Evolutionary conservation across 108 stramenopile species (phyloP), one percentile per base, ranked within the genome.

Genomic region (Parmales sp.): DNA sequence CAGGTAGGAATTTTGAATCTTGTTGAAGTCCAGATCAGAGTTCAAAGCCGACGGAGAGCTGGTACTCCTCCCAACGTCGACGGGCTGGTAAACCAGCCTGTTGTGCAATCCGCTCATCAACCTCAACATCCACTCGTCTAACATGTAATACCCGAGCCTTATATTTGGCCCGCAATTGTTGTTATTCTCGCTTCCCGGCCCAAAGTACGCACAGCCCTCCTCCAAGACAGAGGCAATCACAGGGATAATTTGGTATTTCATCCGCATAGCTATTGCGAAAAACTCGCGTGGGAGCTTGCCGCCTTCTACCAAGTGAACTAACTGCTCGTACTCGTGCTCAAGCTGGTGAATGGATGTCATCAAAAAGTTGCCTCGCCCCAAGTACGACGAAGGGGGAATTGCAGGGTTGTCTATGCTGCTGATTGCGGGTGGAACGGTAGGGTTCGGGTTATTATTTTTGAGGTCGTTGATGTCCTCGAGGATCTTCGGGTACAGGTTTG

Each of bases 241-340:
- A 0, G 20, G n/a, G 13, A 39, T 37, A n/a, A 38, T n/a, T 39
- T 39, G 4, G 39, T 39, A 39, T 8, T 4, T 22, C 2, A 22
- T 39, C 6, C 26, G 19, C n/a, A 39, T 19, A 7, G 39, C 38
- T 3, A 39, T n/a, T 13, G 18, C 0, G 20, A 11, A 2, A 11
- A 38, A 39, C 19, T 39, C 64, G 64, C 20, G 31, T 19, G 20
- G 64, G 36, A 63, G 34, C 37, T 7, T 31, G 37, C 34, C 34
- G 36, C 28, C n/a, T 20, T 16, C 0, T 2, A 45, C 66, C 16
- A 67, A 25, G 45, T 67, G 36, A 28, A 18, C 11, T 18, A 67
- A 8, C 38, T 67, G 66, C 31, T 67, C 66, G 16, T 48, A 5
- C 18, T 26, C 20, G 45, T 67, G 66, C 16, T 67, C 45, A 11